Evolutionary conservation across 2,329 filamentous ascomycete species (phyloP).

Genomic region (Arthrobotrys sphaeroides): DNA sequence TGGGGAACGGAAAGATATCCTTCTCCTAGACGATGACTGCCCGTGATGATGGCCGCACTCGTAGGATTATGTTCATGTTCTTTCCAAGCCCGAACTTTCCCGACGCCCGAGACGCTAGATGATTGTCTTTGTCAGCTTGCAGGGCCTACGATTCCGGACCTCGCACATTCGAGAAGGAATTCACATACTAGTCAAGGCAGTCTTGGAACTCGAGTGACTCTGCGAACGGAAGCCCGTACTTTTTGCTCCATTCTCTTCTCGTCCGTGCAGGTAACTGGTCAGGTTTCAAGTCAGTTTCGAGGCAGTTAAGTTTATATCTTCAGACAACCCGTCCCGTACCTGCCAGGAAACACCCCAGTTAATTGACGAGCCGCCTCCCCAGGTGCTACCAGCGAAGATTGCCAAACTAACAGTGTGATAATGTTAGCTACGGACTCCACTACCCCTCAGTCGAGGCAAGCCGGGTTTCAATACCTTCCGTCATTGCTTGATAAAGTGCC

Average conservation of each 20-base stretch:
- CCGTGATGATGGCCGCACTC: conserved; percentile 16
- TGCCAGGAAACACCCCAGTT: conserved; percentile 79
- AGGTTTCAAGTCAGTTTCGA: neutral
- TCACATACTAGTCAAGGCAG: conserved; percentile 70
- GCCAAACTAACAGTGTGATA: conserved; percentile 64
- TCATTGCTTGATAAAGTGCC: conserved; percentile 40
- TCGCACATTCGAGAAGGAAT: neutral
- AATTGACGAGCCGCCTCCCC: conserved; percentile 86
- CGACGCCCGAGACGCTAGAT: conserved; percentile 33
- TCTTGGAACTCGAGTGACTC: conserved; percentile 76
- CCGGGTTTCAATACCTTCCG: conserved; percentile 27
- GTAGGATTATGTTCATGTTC: conserved; percentile 35
- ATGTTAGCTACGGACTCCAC: conserved; percentile 60
- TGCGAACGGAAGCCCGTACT: conserved; percentile 75
- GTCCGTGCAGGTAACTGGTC: conserved; percentile 44
- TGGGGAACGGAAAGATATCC: conserved; percentile 32
- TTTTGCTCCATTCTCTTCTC: conserved; percentile 74
- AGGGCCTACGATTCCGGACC: neutral
- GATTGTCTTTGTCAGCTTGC: neutral
- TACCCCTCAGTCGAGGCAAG: neutral
- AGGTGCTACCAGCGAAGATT: conserved; percentile 75
- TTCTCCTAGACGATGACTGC: conserved; percentile 45
- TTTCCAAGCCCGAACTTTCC: conserved; percentile 28
- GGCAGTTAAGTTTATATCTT: conserved; percentile 62
- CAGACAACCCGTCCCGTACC: conserved; percentile 64